phyloP scores from a whole-genome alignment of 2,329 filamentous ascomycete genomes.

The Aspergillus alliaceus region DNA sequence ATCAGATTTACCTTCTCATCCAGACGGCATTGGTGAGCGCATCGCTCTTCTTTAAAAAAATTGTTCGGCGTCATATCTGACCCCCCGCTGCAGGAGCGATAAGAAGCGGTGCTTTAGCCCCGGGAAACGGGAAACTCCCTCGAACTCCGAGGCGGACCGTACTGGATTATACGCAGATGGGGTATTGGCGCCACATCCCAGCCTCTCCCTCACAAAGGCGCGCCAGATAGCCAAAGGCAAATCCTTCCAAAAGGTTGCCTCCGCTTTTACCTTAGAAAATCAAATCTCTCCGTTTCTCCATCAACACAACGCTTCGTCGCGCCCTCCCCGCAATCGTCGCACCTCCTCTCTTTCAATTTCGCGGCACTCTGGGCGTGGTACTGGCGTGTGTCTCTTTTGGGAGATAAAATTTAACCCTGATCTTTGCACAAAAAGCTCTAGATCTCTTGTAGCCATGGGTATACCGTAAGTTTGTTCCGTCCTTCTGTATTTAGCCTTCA shows the following conservation, averaged over 20 bases:
- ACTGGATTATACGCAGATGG: conserved; percentile 15
- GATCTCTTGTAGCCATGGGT: conserved; percentile 33
- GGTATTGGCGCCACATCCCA: conserved; percentile 12
- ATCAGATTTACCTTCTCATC: conserved; percentile 4
- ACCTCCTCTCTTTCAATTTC: conserved; percentile 10
- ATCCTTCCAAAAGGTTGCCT: conserved; percentile 15
- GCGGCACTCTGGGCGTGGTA: conserved; percentile 12
- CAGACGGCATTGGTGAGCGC: not conserved
- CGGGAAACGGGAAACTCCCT: not conserved
- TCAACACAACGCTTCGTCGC: conserved; percentile 18
- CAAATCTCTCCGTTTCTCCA: conserved; percentile 26
- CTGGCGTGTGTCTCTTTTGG: not conserved
- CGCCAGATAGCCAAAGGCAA: conserved; percentile 20
- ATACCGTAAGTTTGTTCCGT: conserved; percentile 40
- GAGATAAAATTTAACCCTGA: not conserved
- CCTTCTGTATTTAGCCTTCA: conserved; percentile 1
- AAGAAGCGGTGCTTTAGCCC: not conserved
- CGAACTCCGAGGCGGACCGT: conserved; percentile 4
- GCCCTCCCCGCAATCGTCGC: conserved; percentile 17
- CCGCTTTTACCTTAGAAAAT: conserved; percentile 26
- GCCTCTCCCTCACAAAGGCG: conserved; percentile 10
- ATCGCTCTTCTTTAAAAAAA: not conserved
- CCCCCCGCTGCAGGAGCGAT: not conserved
- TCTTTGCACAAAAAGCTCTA: not conserved
- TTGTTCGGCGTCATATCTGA: not conserved